A percentile compares a stretch with the other conserved stretches of the same genome.
These are phyloP conservation scores for Metarhizium brunneum DNA, from an alignment of 2,329 filamentous ascomycete species.

Conservation along the genomic window DNA sequence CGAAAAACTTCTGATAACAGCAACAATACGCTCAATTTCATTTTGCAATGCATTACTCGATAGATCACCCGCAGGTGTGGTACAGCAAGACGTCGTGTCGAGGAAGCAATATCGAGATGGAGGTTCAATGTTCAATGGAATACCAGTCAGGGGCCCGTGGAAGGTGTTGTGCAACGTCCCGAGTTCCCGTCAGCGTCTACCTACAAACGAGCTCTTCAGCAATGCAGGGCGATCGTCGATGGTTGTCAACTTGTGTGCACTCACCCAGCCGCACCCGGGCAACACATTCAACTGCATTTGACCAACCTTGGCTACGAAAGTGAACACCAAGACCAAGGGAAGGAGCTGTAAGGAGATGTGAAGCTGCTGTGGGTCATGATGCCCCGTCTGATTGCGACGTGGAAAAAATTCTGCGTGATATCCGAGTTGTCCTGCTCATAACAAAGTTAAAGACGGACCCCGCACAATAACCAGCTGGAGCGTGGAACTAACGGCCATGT, in stretches of 20 bases:
- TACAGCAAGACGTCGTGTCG: background rate
- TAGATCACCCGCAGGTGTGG: background rate
- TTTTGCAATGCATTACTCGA: background rate
- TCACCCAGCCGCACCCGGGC: background rate
- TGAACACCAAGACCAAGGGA: too few species aligned
- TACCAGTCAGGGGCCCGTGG: background rate
- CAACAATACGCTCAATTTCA: background rate
- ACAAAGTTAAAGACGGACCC: too few species aligned
- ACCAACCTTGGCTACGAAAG: background rate
- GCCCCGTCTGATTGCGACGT: too few species aligned
- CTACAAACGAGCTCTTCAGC: background rate
- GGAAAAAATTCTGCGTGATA: too few species aligned
- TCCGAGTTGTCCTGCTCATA: too few species aligned
- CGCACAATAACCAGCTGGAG: too few species aligned
- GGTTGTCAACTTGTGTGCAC: background rate
- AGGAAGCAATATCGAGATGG: background rate
- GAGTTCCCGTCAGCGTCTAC: background rate
- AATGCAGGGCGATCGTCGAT: background rate
- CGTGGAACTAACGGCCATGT: too few species aligned
- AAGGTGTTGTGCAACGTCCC: background rate
- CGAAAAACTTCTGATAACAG: background rate
- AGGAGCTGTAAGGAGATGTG: too few species aligned
- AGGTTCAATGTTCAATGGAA: background rate
- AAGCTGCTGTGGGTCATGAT: too few species aligned
- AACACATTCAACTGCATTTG: background rate